A percentile compares a stretch with the other conserved stretches of the same genome.
Evolutionary conservation across 805 yeast genomes (phyloP).

Genomic region (Sugiyamaella qingdaonensis): DNA sequence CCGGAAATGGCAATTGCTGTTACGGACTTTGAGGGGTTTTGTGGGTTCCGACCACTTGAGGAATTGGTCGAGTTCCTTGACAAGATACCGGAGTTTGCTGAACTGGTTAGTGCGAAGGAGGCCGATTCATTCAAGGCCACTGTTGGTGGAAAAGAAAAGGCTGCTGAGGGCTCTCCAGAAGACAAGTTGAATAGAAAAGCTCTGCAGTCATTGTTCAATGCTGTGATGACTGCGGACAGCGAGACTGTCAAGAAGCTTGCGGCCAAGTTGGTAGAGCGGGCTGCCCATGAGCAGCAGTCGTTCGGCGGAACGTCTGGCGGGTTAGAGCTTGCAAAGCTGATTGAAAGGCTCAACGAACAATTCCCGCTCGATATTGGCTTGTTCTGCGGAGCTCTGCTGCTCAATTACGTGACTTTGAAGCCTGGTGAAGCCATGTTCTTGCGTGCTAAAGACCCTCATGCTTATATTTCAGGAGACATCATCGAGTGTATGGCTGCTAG

Average conservation of each 20-base stretch:
- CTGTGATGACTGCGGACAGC: conserved; percentile 80
- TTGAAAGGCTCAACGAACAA: conserved; percentile 74
- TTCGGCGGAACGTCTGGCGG: conserved; percentile 43
- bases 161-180: conserved; percentile 45
- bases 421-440: conserved; percentile 96
- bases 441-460: conserved; percentile 97
- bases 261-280: conserved; percentile 56
- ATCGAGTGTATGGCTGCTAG: conserved; percentile 99
- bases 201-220: conserved; percentile 70
- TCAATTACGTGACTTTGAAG: conserved; percentile 77
- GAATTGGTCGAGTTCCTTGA: conserved; percentile 67
- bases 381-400: conserved; percentile 89
- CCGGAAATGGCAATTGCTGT: conserved; percentile 99
- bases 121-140: conserved; percentile 44
- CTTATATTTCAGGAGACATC: conserved; percentile 94
- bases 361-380: conserved; percentile 93
- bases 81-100: conserved; percentile 71
- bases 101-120: conserved; percentile 61
- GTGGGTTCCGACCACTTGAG: conserved; percentile 91
- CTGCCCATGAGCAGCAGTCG: conserved; percentile 52
- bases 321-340: conserved; percentile 60
- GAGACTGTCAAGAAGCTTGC: conserved; percentile 54
- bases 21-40: conserved; percentile 93
- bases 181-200: conserved; percentile 58
- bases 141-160: conserved; percentile 29